phyloP scores from a whole-genome alignment of 2,329 filamentous ascomycete species.

The Fusarium camptoceras region DNA sequence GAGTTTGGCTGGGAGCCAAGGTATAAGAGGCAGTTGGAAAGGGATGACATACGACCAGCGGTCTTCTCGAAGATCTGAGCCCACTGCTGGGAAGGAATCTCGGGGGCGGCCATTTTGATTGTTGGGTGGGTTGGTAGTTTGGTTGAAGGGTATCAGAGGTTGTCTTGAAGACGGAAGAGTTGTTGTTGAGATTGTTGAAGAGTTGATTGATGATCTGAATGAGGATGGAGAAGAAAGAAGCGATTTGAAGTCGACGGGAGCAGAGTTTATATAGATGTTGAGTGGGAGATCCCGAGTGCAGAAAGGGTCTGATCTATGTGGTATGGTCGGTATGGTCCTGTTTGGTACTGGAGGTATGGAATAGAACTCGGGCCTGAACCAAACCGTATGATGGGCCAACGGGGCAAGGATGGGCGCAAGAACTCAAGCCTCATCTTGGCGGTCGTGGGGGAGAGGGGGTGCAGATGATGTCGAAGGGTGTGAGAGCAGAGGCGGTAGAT shows the following conservation, averaged over 20 bases:
- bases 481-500: slow-evolving; percentile 26
- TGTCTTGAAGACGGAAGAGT: slow-evolving; percentile 39
- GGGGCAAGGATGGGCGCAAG: slow-evolving; percentile 41
- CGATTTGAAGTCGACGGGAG: slow-evolving; percentile 37
- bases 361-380: slow-evolving; percentile 41
- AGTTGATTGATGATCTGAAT: slow-evolving; percentile 46
- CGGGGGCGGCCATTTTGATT: slow-evolving; percentile 47
- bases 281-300: slow-evolving; percentile 37
- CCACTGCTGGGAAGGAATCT: slow-evolving; percentile 87
- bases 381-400: slow-evolving; percentile 47
- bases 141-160: slow-evolving; percentile 38
- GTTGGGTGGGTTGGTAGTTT: slow-evolving; percentile 26
- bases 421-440: slow-evolving; percentile 43
- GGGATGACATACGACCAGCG: slow-evolving; percentile 70
- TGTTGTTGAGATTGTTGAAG: slow-evolving; percentile 37
- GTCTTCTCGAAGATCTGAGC: slow-evolving; percentile 89
- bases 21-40: slow-evolving; percentile 14
- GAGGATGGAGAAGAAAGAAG: slow-evolving; percentile 44
- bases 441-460: slow-evolving; percentile 45
- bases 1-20: slow-evolving; percentile 22
- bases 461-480: slow-evolving; percentile 26
- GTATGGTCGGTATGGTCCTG: slow-evolving; percentile 14
- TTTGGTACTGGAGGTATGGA: slow-evolving; percentile 26
- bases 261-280: slow-evolving; percentile 48
- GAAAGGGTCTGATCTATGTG: slow-evolving; percentile 29